Evolutionary conservation across 768 basidiomycete genomes (phyloP), one percentile per base, ranked within the genome.

Genomic region (Leccinum sublutescens): DNA sequence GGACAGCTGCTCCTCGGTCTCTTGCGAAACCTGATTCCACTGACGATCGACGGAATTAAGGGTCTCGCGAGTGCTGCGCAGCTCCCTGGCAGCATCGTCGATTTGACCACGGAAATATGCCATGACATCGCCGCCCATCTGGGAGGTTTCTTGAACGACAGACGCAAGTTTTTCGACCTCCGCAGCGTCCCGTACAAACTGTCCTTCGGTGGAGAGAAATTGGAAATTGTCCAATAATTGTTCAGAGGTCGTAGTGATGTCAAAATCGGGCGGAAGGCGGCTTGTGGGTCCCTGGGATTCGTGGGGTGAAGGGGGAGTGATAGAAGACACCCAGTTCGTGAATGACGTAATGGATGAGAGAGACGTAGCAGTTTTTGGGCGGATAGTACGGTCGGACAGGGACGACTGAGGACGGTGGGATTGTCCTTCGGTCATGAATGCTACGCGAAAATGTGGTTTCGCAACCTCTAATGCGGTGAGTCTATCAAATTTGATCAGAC

Each of bases 401-500:
- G 82, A 79, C 9, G 85, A 87, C 38, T 72, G 74, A 8, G 82
- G 75, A 17, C 84, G 80, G n/a, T 76, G 62, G 38, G 68, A 71
- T 52, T 81, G 81, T 5, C 74, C 72, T 23, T 82, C 79, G n/a
- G 76, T 66, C 40, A 81, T 82, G 68, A 91, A 91, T 2, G 82
- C 84, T 17, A 67, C 65, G n/a, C 82, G 81, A 59, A 88, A 87
- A 61, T 89, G 84, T 10, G 85, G 82, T 70, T 83, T 84, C 25
- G 83, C 84, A 9, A 91, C 83, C 59, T 91, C 86, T 36, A 84
- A 64, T 15, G 89, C 81, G 8, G 87, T 90, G 34, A 90, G 73
- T 54, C 71, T 66, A 38, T 31, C 40, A 31, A 62, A 31, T 45
- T n/a, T 27, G 50, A 50, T 55, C 17, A 62, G 55, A 38, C 12